Evolutionary conservation across 768 basidiomycete genomes (phyloP).

Genomic region (Tephrocybe sp.): DNA sequence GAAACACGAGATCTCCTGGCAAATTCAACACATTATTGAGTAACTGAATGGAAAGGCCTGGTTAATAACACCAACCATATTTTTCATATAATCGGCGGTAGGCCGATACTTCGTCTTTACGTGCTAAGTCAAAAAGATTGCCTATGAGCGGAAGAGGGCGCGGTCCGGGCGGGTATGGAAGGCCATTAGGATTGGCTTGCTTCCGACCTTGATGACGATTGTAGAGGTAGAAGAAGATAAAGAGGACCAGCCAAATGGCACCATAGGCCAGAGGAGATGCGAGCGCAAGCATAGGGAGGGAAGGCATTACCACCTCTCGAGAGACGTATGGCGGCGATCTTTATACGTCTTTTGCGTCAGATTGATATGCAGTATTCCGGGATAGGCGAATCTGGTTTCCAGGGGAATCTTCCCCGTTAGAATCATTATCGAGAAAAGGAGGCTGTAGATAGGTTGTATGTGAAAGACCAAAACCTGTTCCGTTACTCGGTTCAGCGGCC

Average conservation of each 20-base stretch:
- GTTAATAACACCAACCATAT: slow-evolving; percentile 32
- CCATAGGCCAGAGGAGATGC: slow-evolving; percentile 7
- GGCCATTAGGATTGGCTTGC: slow-evolving; percentile 17
- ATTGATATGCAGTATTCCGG: background rate
- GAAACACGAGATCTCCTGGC: slow-evolving; percentile 55
- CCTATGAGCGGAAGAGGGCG: slow-evolving; percentile 51
- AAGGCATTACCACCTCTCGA: background rate
- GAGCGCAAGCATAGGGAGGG: slow-evolving; percentile 8
- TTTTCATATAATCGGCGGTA: slow-evolving; percentile 41
- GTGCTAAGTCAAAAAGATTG: slow-evolving; percentile 48
- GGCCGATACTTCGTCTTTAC: slow-evolving; percentile 34
- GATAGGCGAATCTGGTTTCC: slow-evolving; percentile 3
- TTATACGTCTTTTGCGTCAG: slow-evolving; percentile 1
- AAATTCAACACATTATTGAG: background rate
- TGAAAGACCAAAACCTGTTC: background rate
- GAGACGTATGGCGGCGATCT: background rate
- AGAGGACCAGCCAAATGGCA: slow-evolving; percentile 4
- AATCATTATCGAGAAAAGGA: background rate
- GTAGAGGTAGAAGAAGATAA: slow-evolving; percentile 5
- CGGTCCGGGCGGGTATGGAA: slow-evolving; percentile 56
- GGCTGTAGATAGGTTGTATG: background rate
- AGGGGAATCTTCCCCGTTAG: slow-evolving; percentile 6
- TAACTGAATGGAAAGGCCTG: background rate
- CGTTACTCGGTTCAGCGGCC: slow-evolving; percentile 7
- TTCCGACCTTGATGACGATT: slow-evolving; percentile 8